Conservation (phyloP, 1,139 yeast species). For the Debaryomyces sp. region DNA sequence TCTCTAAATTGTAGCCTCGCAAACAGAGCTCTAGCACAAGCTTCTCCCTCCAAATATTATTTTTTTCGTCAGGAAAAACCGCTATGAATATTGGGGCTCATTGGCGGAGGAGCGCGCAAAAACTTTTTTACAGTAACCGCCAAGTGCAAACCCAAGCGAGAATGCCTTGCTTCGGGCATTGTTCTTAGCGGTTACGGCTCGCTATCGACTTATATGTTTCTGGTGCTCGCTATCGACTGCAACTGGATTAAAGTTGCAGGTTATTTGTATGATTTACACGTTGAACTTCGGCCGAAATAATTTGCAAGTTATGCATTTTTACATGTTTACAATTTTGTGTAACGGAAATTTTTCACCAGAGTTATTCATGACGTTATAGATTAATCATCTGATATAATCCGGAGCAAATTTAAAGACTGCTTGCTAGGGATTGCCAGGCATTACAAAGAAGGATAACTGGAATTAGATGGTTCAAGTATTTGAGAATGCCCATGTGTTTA, state of each 20-base stretch:
- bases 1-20: too few species aligned
- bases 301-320: too few species aligned
- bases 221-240: background rate
- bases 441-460: background rate
- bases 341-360: background rate
- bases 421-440: background rate
- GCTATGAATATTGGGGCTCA: background rate
- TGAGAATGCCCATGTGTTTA: constrained; percentile 55
- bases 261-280: too few species aligned
- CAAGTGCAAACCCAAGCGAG: background rate
- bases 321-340: background rate
- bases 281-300: too few species aligned
- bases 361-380: background rate
- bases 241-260: too few species aligned
- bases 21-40: too few species aligned
- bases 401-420: background rate
- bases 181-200: too few species aligned
- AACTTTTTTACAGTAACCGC: background rate
- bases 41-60: too few species aligned
- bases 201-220: background rate
- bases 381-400: background rate
- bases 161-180: too few species aligned
- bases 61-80: background rate
- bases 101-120: background rate
- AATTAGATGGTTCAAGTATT: constrained; percentile 65